Evolutionary conservation across 2,329 filamentous ascomycete species (phyloP).

Genomic region (Alternaria solani): DNA sequence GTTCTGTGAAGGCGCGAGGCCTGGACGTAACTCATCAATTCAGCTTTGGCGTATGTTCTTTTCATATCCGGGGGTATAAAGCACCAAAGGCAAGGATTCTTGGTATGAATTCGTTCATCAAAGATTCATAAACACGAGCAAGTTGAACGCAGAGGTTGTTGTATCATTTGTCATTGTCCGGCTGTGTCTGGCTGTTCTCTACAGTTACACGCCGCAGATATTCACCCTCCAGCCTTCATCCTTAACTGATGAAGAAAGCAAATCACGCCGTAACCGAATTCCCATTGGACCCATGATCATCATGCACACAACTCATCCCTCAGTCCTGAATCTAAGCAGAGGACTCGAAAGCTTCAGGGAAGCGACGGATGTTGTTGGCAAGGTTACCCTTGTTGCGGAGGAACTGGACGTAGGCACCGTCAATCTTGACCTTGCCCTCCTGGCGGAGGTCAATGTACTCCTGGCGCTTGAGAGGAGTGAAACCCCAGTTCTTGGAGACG

Average conservation of each 20-base stretch:
- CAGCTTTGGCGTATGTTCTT: background rate
- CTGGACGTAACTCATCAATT: too few species aligned
- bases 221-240: conserved; percentile 40
- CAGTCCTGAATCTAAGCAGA: conserved; percentile 42
- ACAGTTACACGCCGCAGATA: conserved; percentile 37
- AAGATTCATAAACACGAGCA: background rate
- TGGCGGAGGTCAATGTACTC: conserved; percentile 97
- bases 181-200: conserved; percentile 40
- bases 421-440: conserved; percentile 90
- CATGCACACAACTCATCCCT: conserved; percentile 32
- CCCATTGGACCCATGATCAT: conserved; percentile 46
- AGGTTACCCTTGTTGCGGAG: conserved; percentile 90
- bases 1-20: background rate
- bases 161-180: conserved; percentile 47
- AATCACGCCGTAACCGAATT: conserved; percentile 50
- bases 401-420: conserved; percentile 99
- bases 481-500: conserved; percentile 99
- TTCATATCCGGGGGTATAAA: background rate
- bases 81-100: too few species aligned
- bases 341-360: conserved; percentile 84
- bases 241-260: conserved; percentile 47
- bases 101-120: too few species aligned
- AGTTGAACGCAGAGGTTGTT: conserved; percentile 11
- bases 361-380: conserved; percentile 86
- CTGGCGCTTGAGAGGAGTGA: conserved; percentile 96